Evolutionary conservation across 345 rosid genomes (phyloP), one percentile per base, ranked within the genome.

Genomic region (Cochlearia excelsa): DNA sequence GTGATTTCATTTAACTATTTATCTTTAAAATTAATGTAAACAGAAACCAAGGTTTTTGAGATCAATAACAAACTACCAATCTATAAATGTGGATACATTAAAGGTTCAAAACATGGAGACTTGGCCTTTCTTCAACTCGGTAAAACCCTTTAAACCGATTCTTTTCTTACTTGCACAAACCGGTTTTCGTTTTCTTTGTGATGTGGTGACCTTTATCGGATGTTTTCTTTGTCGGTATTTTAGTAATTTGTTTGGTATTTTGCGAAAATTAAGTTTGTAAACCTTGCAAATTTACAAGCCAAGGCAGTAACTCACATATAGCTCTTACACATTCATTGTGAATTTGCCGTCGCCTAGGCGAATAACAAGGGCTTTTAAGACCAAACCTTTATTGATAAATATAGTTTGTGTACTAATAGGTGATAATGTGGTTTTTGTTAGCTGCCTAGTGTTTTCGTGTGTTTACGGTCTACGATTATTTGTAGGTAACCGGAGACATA

Each of bases 71-170:
- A 92, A 86, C 72, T 92, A 78, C 77, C 98, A 92, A 74, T 95
- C 84, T 63, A 92, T 92, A 76, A 88, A 92, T 61, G 76, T 48
- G 28, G 96, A 86, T 68, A 84, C 88, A 2, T 66, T 91, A 2
- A 75, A 92, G 72, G 95, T 85, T 9, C 96, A 92, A 64, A 86
- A 86, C 65, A 74, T 86, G 96, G 98, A 92, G 70, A 82, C 96
- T 40, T 78, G 82, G 80, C 98, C 98, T 47, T 84, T 86, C 80
- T 92, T 75, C 77, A 84, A 86, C 64, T 93, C 88, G 88, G 98
- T 72, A 73, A 49, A 4, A 7, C 23, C 23, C 44, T 44, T 62
- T 53, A 54, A 55, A 6, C 42, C 23, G 4, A 26, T 26, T 56
- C 37, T 41, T 9, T 35, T 45, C 26, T 47, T 56, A 7, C 33